phyloP scores from a whole-genome alignment of 805 yeast genomes.

The Hanseniaspora valbyensis region DNA sequence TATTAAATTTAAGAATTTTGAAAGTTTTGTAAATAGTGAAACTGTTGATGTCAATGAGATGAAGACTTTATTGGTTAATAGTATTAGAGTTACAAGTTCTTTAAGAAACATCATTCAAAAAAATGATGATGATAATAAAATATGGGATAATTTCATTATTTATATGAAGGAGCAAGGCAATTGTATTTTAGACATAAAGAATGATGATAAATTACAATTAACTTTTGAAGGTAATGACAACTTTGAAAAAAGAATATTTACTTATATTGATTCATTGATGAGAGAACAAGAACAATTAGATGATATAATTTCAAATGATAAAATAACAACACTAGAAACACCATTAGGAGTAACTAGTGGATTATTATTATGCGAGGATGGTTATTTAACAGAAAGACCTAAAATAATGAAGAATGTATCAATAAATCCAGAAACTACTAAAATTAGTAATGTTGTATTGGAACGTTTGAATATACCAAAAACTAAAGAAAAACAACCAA shows the following conservation, averaged over 20 bases:
- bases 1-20: not conserved
- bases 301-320: not conserved
- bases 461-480: not conserved
- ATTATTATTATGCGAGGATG: not conserved
- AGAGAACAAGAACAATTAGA: not conserved
- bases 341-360: not conserved
- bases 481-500: not conserved
- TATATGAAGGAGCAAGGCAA: not conserved
- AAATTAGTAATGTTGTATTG: not conserved
- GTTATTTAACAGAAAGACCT: not conserved
- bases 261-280: not conserved
- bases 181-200: not conserved
- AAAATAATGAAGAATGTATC: not conserved
- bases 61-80: not conserved
- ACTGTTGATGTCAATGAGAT: not conserved
- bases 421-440: not conserved
- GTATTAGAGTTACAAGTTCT: not conserved
- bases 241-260: not conserved
- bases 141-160: not conserved
- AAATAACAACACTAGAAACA: not conserved
- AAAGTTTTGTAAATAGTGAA: not conserved
- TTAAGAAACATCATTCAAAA: not conserved
- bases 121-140: not conserved
- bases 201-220: not conserved
- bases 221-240: not conserved